A percentile compares a stretch with the other conserved stretches of the same genome.
These are phyloP conservation scores for Xylaria bambusicola DNA, from an alignment of 495 filamentous ascomycete genomes.

Conservation along the genomic window DNA sequence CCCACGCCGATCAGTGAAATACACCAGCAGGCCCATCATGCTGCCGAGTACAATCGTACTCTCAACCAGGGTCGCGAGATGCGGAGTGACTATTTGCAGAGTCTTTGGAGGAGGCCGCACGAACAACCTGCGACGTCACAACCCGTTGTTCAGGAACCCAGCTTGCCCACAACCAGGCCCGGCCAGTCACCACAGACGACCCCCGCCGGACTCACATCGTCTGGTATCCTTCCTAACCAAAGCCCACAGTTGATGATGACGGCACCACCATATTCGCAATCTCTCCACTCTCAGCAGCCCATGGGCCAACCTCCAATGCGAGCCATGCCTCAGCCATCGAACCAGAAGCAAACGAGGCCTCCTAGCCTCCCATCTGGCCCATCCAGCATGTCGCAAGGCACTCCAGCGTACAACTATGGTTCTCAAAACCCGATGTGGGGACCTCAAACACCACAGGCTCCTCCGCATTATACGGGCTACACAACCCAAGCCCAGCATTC, in stretches of 20 bases:
- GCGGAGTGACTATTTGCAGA: slow-evolving; percentile 73
- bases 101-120: slow-evolving; percentile 75
- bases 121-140: slow-evolving; percentile 64
- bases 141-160: slow-evolving; percentile 47
- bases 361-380: slow-evolving; percentile 46
- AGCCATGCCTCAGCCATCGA: slow-evolving; percentile 50
- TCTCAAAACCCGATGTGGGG: slow-evolving; percentile 53
- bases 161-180: slow-evolving; percentile 49
- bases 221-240: slow-evolving; percentile 48
- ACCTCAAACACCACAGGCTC: slow-evolving; percentile 49
- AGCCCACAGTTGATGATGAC: slow-evolving; percentile 62
- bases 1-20: slow-evolving; percentile 80
- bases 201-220: slow-evolving; percentile 41
- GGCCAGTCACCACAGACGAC: slow-evolving; percentile 52
- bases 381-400: slow-evolving; percentile 38
- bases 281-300: slow-evolving; percentile 53
- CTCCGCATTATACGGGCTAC: slow-evolving; percentile 49
- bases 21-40: slow-evolving; percentile 81
- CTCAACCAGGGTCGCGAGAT: slow-evolving; percentile 73
- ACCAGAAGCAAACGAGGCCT: slow-evolving; percentile 50
- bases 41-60: slow-evolving; percentile 86
- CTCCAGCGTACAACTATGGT: slow-evolving; percentile 52
- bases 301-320: slow-evolving; percentile 55
- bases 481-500: slow-evolving; percentile 59
- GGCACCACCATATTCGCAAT: slow-evolving; percentile 51